Evolutionary conservation across 305 asterid species (phyloP).

Genomic region (Solanum hybrid): DNA sequence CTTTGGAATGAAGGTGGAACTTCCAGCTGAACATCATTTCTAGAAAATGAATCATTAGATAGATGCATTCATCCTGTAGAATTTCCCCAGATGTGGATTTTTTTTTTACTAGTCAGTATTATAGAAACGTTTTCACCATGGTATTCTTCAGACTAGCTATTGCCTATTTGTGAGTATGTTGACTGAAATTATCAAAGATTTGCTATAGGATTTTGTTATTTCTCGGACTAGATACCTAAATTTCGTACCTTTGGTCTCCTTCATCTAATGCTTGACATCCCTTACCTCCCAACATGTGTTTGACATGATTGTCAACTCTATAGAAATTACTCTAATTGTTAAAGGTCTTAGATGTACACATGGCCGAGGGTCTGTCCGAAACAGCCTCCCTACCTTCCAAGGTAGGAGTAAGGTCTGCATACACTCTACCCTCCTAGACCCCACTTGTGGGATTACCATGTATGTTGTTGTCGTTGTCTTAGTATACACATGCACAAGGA

Average conservation of each 20-base stretch:
- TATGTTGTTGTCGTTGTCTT: neutral
- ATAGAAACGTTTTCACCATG: neutral
- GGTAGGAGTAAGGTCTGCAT: neutral
- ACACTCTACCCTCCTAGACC: neutral
- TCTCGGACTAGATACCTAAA: neutral
- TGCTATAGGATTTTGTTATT: neutral
- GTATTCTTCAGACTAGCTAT: neutral
- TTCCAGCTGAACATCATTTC: neutral
- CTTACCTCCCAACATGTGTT: neutral
- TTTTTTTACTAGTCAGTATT: neutral
- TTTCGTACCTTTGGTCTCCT: neutral
- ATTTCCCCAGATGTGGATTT: neutral
- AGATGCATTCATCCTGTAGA: neutral
- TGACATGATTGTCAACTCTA: neutral
- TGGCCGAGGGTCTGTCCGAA: neutral
- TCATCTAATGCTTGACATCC: neutral
- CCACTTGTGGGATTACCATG: neutral
- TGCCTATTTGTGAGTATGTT: neutral
- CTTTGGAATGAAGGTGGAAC: neutral
- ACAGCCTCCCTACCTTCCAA: neutral
- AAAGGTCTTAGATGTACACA: neutral
- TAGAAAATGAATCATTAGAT: neutral
- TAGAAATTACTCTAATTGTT: neutral
- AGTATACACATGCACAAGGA: neutral
- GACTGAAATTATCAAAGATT: neutral